Conservation (phyloP, 768 basidiomycete species). For the Panaeolus cyanescens region DNA sequence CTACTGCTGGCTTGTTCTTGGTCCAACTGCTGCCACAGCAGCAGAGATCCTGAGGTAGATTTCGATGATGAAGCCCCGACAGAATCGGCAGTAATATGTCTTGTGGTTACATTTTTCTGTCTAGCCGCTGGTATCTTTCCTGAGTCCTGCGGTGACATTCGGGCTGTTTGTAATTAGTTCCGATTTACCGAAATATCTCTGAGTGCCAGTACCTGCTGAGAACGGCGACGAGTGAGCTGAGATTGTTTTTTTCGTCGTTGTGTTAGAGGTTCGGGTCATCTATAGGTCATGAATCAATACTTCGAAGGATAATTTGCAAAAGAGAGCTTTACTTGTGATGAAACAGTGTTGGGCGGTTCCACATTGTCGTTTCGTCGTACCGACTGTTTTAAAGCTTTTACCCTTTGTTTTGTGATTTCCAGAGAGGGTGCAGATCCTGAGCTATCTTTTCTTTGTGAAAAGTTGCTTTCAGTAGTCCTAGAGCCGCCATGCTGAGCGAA, state of each 20-base stretch:
- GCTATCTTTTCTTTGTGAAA: background rate
- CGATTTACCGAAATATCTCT: too few species aligned
- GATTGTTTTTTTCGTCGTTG: background rate
- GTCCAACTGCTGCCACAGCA: background rate
- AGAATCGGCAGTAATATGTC: background rate
- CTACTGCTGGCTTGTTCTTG: background rate
- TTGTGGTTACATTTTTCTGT: background rate
- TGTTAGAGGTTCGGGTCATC: background rate
- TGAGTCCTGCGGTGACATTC: background rate
- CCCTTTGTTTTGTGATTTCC: background rate
- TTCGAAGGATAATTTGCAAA: background rate
- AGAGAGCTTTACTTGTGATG: background rate
- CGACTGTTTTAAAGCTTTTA: too few species aligned
- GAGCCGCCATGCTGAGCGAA: background rate
- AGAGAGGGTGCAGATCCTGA: background rate
- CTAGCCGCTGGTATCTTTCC: background rate
- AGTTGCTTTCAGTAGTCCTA: too few species aligned
- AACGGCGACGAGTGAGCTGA: background rate
- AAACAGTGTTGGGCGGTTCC: too few species aligned
- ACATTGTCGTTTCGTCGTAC: background rate
- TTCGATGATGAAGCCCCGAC: background rate
- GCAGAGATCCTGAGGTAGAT: background rate
- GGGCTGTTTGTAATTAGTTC: too few species aligned
- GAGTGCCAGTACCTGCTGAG: background rate
- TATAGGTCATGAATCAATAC: background rate